Evolutionary conservation across 805 yeast genomes (phyloP), one percentile per base, ranked within the genome.

Genomic region (Dipodascopsis uninucleata): DNA sequence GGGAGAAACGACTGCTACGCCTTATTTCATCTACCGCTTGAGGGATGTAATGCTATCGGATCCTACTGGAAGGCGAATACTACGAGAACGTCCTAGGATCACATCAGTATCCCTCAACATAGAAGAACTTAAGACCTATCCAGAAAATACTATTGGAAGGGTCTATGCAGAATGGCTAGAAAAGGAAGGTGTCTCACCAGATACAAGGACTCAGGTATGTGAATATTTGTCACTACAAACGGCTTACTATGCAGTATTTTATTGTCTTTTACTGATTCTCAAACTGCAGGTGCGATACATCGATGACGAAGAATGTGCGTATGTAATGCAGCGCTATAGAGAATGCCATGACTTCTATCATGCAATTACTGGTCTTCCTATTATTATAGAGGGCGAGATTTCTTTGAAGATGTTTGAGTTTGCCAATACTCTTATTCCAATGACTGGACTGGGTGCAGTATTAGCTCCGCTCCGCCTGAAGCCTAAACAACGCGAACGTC

Each of bases 281-380:
- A 10, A 9, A 28, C 20, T 36, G 10, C 17, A 45, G 49, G 49
- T 93, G 7, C 78, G 78, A 49, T 93, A 78, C 65, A 86, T 93
- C 33, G 89, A 85, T 52, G 88, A 93, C 61, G 89, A 85, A 34
- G 94, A 87, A 58, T 76, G 86, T 55, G 96, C 96, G 0, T 93
- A 82, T 61, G 82, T 90, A n/a, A 87, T 81, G 71, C 94, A 87
- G 63, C 71, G 98, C 57, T 93, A 90, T 62, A 76, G 98, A 41
- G 97, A 93, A 62, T 89, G 96, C 61, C 98, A 93, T 60, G 98
- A 93, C 61, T 93, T 93, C 60, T 90, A 88, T 61, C 98, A 93
- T 61, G 85, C 97, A 1, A 72, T 93, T 23, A 83, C 94, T 0
- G 90, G 94, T 12, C 71, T 86, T 39, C 97, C 97, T 0, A 85